Conservation (phyloP, 331 rosid genomes). For the Erythrophleum ivorense region DNA sequence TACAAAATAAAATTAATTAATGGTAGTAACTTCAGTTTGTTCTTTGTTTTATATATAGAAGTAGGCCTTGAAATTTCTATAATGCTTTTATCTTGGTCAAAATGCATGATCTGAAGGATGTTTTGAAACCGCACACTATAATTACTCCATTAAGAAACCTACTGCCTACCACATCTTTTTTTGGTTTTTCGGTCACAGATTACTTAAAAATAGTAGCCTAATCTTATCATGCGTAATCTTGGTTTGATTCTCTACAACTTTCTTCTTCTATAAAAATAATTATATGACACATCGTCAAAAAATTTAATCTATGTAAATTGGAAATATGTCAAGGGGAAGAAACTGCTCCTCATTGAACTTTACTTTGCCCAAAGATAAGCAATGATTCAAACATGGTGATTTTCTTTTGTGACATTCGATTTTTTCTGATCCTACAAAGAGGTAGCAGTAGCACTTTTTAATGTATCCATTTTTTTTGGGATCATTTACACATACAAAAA, state of each 20-base stretch:
- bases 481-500: too few relatives aligned
- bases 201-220: constrained; percentile 39
- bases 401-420: neutral
- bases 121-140: constrained; percentile 37
- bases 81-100: constrained; percentile 14
- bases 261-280: constrained; percentile 22
- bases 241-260: constrained; percentile 33
- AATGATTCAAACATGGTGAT: neutral
- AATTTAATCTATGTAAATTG: neutral
- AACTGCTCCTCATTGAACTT: neutral
- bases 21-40: neutral
- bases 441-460: neutral
- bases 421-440: neutral
- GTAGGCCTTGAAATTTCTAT: constrained; percentile 27
- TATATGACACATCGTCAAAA: neutral
- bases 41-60: constrained; percentile 5
- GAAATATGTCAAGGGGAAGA: neutral
- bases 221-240: constrained; percentile 23
- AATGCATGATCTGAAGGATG: neutral
- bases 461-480: too few relatives aligned
- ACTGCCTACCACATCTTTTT: constrained; percentile 28
- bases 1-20: neutral
- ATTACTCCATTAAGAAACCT: constrained; percentile 35
- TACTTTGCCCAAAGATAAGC: neutral
- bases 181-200: constrained; percentile 16